Evolutionary conservation across 176 grass and related monocot genomes (phyloP).

Genomic region (Cymbopogon citratus): DNA sequence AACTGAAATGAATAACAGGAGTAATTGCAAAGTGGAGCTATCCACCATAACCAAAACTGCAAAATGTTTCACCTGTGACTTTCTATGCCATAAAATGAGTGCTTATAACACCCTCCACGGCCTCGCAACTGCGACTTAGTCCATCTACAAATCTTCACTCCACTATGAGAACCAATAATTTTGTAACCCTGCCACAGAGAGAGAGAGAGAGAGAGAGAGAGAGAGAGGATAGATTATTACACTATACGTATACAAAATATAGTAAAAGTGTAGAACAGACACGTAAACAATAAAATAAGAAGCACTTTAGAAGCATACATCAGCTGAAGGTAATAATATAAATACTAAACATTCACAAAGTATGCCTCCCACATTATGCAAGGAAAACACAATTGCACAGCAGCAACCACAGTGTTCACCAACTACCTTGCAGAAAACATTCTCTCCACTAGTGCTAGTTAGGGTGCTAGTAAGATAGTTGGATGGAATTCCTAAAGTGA

Average conservation of each 20-base stretch:
- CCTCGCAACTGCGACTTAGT: conserved; percentile 94
- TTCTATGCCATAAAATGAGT: conserved; percentile 98
- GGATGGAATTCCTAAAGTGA: neutral
- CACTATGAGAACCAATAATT: conserved; percentile 96
- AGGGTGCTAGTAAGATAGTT: neutral
- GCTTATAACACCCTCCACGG: conserved; percentile 94
- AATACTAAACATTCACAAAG: neutral
- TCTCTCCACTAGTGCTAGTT: no score
- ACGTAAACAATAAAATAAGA: neutral
- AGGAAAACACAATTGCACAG: neutral
- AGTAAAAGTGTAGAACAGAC: neutral
- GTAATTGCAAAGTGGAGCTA: neutral
- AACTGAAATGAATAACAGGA: neutral
- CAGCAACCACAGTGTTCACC: neutral
- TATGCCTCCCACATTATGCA: neutral
- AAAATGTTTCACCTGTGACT: conserved; percentile 70
- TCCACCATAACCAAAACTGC: neutral
- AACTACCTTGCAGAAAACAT: no score
- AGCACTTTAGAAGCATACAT: neutral
- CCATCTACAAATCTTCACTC: conserved; percentile 99
- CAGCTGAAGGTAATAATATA: neutral
- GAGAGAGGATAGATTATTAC: neutral
- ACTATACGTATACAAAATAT: neutral
- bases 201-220: conserved; percentile 13
- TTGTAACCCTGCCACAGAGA: conserved; percentile 83